Evolutionary conservation across 768 basidiomycete species (phyloP).

Genomic region (Paxillus ammoniavirescens): DNA sequence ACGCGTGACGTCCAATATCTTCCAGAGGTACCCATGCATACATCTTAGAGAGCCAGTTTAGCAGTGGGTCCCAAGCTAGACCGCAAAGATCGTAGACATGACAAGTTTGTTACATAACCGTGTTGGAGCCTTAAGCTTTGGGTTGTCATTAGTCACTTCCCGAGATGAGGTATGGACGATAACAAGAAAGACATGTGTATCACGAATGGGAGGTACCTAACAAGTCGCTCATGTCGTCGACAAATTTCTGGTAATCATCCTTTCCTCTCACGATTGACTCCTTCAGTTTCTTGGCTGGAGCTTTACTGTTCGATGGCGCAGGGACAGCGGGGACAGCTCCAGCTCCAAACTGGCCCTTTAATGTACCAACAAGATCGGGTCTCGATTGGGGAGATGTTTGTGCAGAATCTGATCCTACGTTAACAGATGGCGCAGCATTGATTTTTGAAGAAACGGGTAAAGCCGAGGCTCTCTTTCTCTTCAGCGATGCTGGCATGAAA

Average conservation of each 20-base stretch:
- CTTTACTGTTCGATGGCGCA: slow-evolving; percentile 12
- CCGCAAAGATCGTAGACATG: too few species aligned
- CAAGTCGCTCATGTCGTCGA: slow-evolving; percentile 74
- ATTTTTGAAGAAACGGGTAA: slow-evolving; percentile 40
- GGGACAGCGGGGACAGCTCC: slow-evolving; percentile 18
- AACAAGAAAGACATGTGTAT: not conserved
- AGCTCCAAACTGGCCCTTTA: slow-evolving; percentile 61
- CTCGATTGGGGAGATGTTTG: slow-evolving; percentile 38
- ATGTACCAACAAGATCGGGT: slow-evolving; percentile 63
- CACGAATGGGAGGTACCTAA: slow-evolving; percentile 33
- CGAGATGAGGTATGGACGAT: too few species aligned
- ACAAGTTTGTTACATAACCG: too few species aligned
- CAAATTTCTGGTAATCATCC: slow-evolving; percentile 74
- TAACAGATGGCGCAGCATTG: slow-evolving; percentile 64
- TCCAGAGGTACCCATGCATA: too few species aligned
- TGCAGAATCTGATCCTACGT: slow-evolving; percentile 24
- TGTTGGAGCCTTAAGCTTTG: too few species aligned
- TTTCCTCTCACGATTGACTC: slow-evolving; percentile 40
- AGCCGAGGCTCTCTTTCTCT: slow-evolving; percentile 59
- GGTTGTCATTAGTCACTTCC: too few species aligned
- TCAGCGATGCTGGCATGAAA: slow-evolving; percentile 82
- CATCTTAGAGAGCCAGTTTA: too few species aligned
- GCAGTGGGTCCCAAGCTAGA: too few species aligned
- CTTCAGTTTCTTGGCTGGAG: slow-evolving; percentile 17
- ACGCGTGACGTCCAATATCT: too few species aligned